These are phyloP conservation scores for Brasilioporus rufonigricans DNA, from an alignment of 768 basidiomycete genomes.

Conservation along the genomic window DNA sequence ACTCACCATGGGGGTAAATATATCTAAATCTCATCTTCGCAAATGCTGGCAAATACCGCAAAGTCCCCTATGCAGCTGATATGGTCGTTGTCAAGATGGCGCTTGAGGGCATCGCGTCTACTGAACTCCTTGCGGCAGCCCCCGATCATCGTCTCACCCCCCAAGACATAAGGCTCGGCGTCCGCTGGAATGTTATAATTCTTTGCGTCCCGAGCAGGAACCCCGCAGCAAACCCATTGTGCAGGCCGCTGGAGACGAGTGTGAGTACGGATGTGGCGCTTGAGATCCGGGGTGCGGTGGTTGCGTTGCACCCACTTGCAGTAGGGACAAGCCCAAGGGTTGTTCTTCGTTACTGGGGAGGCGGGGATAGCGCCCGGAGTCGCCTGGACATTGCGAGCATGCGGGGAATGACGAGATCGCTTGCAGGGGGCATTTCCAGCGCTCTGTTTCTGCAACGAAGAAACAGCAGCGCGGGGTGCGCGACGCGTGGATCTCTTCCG, in stretches of 20 bases:
- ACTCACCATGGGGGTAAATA: conserved; percentile 6
- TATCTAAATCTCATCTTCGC: conserved; percentile 25
- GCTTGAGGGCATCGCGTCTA: conserved; percentile 40
- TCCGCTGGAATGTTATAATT: conserved; percentile 19
- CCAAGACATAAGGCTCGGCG: conserved; percentile 28
- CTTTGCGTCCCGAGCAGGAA: conserved; percentile 27
- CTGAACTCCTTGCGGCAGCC: conserved; percentile 39
- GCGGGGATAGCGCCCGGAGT: conserved; percentile 15
- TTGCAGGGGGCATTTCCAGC: conserved; percentile 14
- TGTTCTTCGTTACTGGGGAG: conserved; percentile 25
- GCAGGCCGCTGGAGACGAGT: conserved; percentile 35
- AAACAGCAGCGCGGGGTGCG: background rate
- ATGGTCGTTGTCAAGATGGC: conserved; percentile 37
- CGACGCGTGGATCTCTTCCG: conserved; percentile 27
- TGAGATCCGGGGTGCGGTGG: conserved; percentile 55
- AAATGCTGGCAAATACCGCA: conserved; percentile 25
- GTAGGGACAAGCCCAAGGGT: conserved; percentile 43
- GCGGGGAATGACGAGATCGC: conserved; percentile 34
- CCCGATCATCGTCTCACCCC: conserved; percentile 32
- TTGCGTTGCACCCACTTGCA: conserved; percentile 49
- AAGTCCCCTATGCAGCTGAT: conserved; percentile 35
- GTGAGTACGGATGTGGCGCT: conserved; percentile 57
- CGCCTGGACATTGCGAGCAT: conserved; percentile 48
- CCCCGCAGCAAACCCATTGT: conserved; percentile 39
- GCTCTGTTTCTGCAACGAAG: conserved; percentile 7